phyloP scores from a whole-genome alignment of 495 filamentous ascomycete species.

The Cairneyella variabilis region DNA sequence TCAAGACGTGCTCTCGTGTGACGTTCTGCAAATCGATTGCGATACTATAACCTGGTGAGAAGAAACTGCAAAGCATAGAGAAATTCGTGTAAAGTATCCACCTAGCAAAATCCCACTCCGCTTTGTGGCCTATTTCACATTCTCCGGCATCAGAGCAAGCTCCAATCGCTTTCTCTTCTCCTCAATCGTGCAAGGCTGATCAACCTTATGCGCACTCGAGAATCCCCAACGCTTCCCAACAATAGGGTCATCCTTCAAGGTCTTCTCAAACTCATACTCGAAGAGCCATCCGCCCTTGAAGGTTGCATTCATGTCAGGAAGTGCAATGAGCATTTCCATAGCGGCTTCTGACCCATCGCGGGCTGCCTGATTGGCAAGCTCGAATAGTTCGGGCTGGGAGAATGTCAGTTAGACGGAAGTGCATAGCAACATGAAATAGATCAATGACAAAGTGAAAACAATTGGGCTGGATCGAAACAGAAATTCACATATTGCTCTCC shows the following conservation, averaged over 20 bases:
- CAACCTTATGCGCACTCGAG: constrained; percentile 6
- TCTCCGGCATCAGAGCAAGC: background rate
- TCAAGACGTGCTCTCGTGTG: no score
- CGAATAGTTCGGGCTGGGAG: constrained; percentile 6
- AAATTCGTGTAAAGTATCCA: no score
- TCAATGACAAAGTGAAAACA: no score
- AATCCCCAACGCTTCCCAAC: constrained; percentile 6
- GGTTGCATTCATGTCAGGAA: background rate
- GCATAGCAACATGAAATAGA: background rate
- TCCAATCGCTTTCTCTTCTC: constrained; percentile 1
- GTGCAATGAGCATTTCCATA: constrained; percentile 8
- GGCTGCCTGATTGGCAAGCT: background rate
- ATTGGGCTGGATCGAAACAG: no score
- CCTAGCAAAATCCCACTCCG: no score
- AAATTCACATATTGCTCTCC: constrained; percentile 14
- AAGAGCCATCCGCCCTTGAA: constrained; percentile 13
- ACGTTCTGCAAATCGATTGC: no score
- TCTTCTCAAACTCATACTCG: constrained; percentile 9
- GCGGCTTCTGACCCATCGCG: constrained; percentile 4
- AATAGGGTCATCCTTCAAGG: background rate
- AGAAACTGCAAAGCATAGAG: no score
- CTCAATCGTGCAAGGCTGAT: background rate
- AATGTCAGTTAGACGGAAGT: background rate
- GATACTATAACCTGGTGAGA: no score
- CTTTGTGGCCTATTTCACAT: background rate